phyloP scores from a whole-genome alignment of 805 yeast species.

The Ogataea dorogensis region DNA sequence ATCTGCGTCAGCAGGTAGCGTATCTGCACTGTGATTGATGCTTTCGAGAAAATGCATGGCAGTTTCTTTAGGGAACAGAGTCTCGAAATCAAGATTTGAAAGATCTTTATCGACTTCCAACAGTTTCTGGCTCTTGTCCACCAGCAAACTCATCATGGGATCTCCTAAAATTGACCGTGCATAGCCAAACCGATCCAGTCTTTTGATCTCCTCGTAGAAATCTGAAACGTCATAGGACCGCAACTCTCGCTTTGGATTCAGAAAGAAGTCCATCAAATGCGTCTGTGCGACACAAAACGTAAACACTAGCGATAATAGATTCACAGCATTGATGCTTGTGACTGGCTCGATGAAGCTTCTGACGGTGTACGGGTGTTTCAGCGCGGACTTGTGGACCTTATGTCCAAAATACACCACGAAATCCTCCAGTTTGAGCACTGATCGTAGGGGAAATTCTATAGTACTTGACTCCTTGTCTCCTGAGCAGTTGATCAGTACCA shows the following conservation, averaged over 20 bases:
- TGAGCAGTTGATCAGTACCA: slow-evolving; percentile 32
- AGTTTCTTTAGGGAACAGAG: slow-evolving; percentile 15
- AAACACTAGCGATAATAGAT: slow-evolving; percentile 29
- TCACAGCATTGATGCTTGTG: slow-evolving; percentile 29
- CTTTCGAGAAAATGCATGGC: slow-evolving; percentile 21
- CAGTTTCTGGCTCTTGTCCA: slow-evolving; percentile 5
- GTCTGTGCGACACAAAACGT: slow-evolving; percentile 28
- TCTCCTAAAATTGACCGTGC: slow-evolving; percentile 25
- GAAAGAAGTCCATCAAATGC: slow-evolving; percentile 19
- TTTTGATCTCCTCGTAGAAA: slow-evolving; percentile 26
- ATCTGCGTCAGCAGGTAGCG: slow-evolving; percentile 26
- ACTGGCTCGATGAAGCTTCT: slow-evolving; percentile 27
- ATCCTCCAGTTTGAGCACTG: slow-evolving; percentile 27
- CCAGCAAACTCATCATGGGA: slow-evolving; percentile 21
- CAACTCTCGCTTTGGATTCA: slow-evolving; percentile 24
- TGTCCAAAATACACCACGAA: slow-evolving; percentile 29
- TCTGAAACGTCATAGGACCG: slow-evolving; percentile 30
- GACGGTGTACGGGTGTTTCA: slow-evolving; percentile 27
- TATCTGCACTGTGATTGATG: slow-evolving; percentile 18
- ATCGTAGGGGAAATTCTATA: slow-evolving; percentile 24
- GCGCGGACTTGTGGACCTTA: slow-evolving; percentile 28
- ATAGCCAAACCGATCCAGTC: slow-evolving; percentile 28
- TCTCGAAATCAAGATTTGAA: slow-evolving; percentile 1
- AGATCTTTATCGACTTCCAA: not conserved
- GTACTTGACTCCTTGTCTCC: not conserved